Percentiles rank a stretch among this genome's conserved stretches.
These are phyloP conservation scores for Chamaecyparis obtusa DNA, from an alignment of 75 land plant species.

Conservation along the genomic window DNA sequence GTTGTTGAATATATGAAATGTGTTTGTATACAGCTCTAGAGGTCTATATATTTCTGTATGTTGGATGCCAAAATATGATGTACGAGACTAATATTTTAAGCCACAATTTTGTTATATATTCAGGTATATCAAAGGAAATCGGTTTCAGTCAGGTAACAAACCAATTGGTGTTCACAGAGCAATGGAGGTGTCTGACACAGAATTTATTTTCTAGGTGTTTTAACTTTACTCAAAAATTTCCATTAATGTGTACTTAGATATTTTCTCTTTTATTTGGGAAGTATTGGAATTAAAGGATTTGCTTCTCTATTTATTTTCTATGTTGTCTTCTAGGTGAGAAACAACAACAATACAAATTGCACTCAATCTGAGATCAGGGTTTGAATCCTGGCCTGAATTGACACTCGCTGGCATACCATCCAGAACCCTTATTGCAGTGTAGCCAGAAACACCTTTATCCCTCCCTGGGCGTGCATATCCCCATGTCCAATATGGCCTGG, in stretches of 20 bases:
- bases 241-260: not conserved
- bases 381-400: not conserved
- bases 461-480: no score
- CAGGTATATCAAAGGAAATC: slow-evolving; percentile 82
- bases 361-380: not conserved
- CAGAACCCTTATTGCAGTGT: not conserved
- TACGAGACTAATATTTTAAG: not conserved
- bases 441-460: no score
- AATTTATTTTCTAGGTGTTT: slow-evolving; percentile 26
- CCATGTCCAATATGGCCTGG: no score
- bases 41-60: not conserved
- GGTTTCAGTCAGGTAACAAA: slow-evolving; percentile 55
- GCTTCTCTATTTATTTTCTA: not conserved
- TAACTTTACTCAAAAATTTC: not conserved
- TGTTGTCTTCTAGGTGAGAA: not conserved
- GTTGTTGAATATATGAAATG: not conserved
- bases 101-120: not conserved
- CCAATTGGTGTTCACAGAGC: slow-evolving; percentile 64
- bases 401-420: not conserved
- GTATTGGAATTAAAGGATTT: not conserved
- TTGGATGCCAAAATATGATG: not conserved
- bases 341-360: not conserved
- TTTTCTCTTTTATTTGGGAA: not conserved
- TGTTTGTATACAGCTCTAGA: not conserved
- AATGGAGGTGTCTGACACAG: slow-evolving; percentile 77